Evolutionary conservation across 306 rosid species (phyloP), one percentile per base, ranked within the genome.

Genomic region (Carpinus fangiana): DNA sequence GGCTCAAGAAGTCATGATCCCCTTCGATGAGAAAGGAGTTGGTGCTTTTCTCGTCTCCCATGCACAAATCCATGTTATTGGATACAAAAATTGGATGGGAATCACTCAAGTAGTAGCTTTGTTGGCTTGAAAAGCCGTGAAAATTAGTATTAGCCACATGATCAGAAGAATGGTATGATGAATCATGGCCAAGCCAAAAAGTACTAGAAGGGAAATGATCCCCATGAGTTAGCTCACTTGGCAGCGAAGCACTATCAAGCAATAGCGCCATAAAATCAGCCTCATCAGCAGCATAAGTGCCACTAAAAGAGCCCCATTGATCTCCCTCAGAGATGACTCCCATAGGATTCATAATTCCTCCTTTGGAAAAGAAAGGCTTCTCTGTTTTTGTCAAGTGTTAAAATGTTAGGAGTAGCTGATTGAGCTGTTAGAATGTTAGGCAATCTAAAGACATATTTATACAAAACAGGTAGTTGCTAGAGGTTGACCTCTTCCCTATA

Each of bases 111-210:
- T 46, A 80, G 59, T 54, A 47, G 61, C 57, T 82, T 20, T 52
- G 83, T 17, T 69, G 77, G 67, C 70, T 77, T 65, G 75, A 46
- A 79, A 81, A 70, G 70, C 71, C 23, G 12, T 66, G 72, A n/a
- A 75, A 50, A 76, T 54, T 48, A 56, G 72, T 45, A 52, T 72
- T 47, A 70, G 62, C 81, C 72, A 57, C 75, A 72, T 28, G 31
- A 28, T 83, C 79, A 72, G 77, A 75, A 80, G 87, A 76, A 65
- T 54, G 81, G 84, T 72, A 75, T 53, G 86, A 75, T 53, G 86
- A 82, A 31, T 78, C 86, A 82, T 80, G 86, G 50, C 81, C 78
- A 23, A 85, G 89, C 87, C 85, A 92, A 82, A 65, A 75, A 71
- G 93, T 18, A 36, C 45, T 41, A 80, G 86, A 84, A 72, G 90